Conservation (phyloP, 352 stramenopile genomes). For the Pythium rishiriense region DNA sequence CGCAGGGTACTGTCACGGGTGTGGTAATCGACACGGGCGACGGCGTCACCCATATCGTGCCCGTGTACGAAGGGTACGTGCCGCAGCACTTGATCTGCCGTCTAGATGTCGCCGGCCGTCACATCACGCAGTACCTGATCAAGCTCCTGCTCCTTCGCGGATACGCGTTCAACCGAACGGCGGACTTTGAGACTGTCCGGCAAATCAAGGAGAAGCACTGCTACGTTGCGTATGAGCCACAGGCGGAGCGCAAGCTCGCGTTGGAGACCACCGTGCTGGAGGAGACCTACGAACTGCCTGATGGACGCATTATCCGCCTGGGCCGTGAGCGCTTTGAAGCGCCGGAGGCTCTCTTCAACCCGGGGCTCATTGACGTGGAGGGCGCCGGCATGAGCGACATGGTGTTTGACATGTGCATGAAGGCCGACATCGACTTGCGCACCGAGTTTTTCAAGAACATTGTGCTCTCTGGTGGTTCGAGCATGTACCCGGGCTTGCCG, state of each 20-base stretch:
- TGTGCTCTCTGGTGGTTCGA: constrained; percentile 91
- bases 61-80: constrained; percentile 69
- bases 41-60: constrained; percentile 92
- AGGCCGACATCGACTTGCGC: constrained; percentile 94
- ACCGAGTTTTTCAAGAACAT: constrained; percentile 99
- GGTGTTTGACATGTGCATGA: constrained; percentile 98
- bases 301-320: constrained; percentile 95
- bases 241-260: constrained; percentile 82
- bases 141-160: constrained; percentile 91
- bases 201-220: constrained; percentile 95
- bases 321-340: constrained; percentile 96
- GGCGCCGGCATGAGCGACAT: constrained; percentile 94
- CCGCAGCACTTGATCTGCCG: constrained; percentile 89
- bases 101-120: constrained; percentile 90
- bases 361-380: constrained; percentile 96
- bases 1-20: constrained; percentile 87
- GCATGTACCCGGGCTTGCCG: constrained; percentile 96
- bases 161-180: constrained; percentile 91
- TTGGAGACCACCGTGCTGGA: constrained; percentile 93
- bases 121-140: constrained; percentile 96
- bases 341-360: constrained; percentile 96
- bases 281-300: constrained; percentile 94
- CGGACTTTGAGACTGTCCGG: constrained; percentile 92
- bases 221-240: constrained; percentile 92
- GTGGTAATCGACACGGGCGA: constrained; percentile 94